Percentiles rank a stretch among this genome's conserved stretches.
Evolutionary conservation across 108 stramenopile genomes (phyloP).

Genomic region (Cyclotella sp.): DNA sequence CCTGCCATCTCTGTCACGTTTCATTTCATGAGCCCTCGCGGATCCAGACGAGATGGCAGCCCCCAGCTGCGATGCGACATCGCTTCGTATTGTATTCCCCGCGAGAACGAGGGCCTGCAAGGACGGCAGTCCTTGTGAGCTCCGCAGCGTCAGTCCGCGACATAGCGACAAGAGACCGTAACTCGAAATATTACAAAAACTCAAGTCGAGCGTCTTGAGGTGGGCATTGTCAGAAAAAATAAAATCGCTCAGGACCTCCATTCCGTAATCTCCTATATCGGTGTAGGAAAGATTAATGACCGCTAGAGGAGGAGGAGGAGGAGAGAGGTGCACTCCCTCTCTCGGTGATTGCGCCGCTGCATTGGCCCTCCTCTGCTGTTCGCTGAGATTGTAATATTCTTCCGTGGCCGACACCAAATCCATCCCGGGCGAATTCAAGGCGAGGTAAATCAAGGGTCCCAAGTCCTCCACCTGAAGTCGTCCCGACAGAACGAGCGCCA

Average conservation of each 20-base stretch:
- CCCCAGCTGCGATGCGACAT: slow-evolving; percentile 74
- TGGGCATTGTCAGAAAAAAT: slow-evolving; percentile 53
- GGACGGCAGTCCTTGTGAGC: slow-evolving; percentile 53
- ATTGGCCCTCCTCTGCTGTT: slow-evolving; percentile 39
- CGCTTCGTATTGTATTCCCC: slow-evolving; percentile 68
- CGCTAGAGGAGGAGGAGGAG: slow-evolving; percentile 61
- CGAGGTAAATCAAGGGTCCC: slow-evolving; percentile 57
- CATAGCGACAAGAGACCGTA: slow-evolving; percentile 65
- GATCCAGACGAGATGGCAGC: slow-evolving; percentile 63
- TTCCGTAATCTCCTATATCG: slow-evolving; percentile 73
- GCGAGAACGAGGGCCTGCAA: slow-evolving; percentile 74
- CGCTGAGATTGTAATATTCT: slow-evolving; percentile 43
- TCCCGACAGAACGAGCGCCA: slow-evolving; percentile 75
- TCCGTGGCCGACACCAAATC: slow-evolving; percentile 52
- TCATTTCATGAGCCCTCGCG: slow-evolving; percentile 5
- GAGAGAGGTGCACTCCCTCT: slow-evolving; percentile 27
- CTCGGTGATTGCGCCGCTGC: slow-evolving; percentile 26
- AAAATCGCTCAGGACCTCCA: slow-evolving; percentile 72
- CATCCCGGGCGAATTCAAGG: slow-evolving; percentile 60
- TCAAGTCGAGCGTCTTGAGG: slow-evolving; percentile 79
- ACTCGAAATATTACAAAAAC: slow-evolving; percentile 77
- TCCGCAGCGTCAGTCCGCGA: slow-evolving; percentile 58
- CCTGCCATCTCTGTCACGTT: slow-evolving; percentile 29
- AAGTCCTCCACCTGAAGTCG: slow-evolving; percentile 67
- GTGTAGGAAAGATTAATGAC: slow-evolving; percentile 84